These are phyloP conservation scores for Epichloe baconii DNA, from an alignment of 2,329 filamentous ascomycete species.

Conservation along the genomic window DNA sequence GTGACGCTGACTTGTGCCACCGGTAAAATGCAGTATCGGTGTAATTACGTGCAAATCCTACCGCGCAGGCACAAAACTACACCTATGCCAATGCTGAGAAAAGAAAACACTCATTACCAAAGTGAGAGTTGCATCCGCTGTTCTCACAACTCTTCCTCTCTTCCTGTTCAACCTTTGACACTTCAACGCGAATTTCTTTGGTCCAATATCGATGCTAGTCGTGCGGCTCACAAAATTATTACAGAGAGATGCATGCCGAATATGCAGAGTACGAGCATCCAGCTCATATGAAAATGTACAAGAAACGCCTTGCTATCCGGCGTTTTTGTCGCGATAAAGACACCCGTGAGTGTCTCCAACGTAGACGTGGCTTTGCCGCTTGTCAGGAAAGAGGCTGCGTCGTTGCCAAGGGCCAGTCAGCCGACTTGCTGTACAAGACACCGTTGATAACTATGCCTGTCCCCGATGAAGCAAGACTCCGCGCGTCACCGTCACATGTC, in stretches of 20 bases:
- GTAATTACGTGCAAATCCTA: too few relatives aligned
- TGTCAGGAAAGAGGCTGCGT: slow-evolving; percentile 11
- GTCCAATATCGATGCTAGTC: background rate
- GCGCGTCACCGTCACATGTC: slow-evolving; percentile 38
- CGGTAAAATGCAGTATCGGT: too few relatives aligned
- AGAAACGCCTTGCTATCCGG: slow-evolving; percentile 7
- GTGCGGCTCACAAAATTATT: background rate
- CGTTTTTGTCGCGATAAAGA: slow-evolving; percentile 23
- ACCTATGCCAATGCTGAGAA: background rate
- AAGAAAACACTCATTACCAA: too few relatives aligned
- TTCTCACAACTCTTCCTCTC: too few relatives aligned
- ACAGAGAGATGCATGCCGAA: background rate
- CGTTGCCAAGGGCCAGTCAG: slow-evolving; percentile 28
- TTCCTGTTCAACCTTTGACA: background rate
- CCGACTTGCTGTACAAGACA: slow-evolving; percentile 32
- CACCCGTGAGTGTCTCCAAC: slow-evolving; percentile 17
- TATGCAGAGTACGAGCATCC: background rate
- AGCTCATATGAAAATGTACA: background rate
- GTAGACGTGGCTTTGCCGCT: slow-evolving; percentile 9
- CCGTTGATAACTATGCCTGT: slow-evolving; percentile 48
- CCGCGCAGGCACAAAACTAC: background rate
- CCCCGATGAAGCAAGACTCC: slow-evolving; percentile 33
- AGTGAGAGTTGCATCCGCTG: too few relatives aligned
- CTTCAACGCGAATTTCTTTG: background rate
- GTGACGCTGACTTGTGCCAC: too few relatives aligned